These are phyloP conservation scores for Puccinia horiana DNA, from an alignment of 1,284 basidiomycete species.

Conservation along the genomic window DNA sequence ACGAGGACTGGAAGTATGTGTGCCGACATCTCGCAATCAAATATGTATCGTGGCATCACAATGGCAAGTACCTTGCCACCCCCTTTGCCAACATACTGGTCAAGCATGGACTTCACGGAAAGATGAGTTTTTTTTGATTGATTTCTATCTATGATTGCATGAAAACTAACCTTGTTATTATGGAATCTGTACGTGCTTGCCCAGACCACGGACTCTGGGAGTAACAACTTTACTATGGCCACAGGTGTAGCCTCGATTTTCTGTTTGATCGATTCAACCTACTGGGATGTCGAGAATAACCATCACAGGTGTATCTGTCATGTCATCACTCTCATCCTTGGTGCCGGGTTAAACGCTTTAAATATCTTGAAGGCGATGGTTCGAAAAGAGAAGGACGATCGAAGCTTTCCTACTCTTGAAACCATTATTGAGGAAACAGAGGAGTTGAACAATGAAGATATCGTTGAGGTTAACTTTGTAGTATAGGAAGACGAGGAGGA, in stretches of 20 bases:
- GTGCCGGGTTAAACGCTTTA: not conserved
- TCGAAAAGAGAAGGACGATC: not conserved
- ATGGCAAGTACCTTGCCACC: not conserved
- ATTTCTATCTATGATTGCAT: not conserved
- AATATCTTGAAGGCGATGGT: not conserved
- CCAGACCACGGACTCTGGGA: slow-evolving; percentile 4
- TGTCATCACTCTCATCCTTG: not conserved
- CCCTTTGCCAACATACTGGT: not conserved
- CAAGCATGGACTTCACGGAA: not conserved
- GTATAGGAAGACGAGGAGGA: not conserved
- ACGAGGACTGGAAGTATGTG: not conserved
- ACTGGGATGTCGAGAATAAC: not conserved
- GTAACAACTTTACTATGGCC: slow-evolving; percentile 6
- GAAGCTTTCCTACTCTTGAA: not conserved
- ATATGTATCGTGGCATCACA: slow-evolving; percentile 1
- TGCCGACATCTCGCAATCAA: slow-evolving; percentile 1
- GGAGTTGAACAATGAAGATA: not conserved
- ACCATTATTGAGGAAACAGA: not conserved
- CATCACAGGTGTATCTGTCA: not conserved
- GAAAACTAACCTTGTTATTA: no score
- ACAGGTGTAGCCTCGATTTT: not conserved
- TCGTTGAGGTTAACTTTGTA: not conserved
- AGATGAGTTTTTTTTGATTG: not conserved
- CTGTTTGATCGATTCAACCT: not conserved
- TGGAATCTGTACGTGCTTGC: not conserved